These are phyloP conservation scores for Elongisporangium anandrum DNA, from an alignment of 352 stramenopile species.

Conservation along the genomic window DNA sequence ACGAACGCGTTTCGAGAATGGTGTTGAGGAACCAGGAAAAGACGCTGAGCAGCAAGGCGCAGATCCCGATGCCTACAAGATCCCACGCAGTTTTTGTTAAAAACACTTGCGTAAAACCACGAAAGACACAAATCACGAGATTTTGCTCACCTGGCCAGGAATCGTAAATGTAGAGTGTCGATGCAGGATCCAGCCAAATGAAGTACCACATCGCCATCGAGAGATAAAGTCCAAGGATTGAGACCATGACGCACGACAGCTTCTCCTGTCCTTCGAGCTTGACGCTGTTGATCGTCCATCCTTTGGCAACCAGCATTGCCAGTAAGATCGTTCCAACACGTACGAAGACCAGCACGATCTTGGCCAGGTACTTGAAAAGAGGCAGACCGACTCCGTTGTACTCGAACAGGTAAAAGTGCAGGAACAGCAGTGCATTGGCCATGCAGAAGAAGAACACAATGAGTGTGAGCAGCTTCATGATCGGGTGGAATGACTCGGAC, in stretches of 20 bases:
- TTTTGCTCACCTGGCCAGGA: conserved; percentile 35
- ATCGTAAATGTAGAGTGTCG: conserved; percentile 82
- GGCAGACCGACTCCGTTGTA: conserved; percentile 67
- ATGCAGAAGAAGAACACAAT: conserved; percentile 62
- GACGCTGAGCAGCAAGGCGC: conserved; percentile 48
- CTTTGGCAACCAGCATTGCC: conserved; percentile 72
- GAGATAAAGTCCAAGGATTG: conserved; percentile 59
- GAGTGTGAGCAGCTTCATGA: conserved; percentile 66
- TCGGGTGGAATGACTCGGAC: conserved; percentile 75
- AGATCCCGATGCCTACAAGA: conserved; percentile 44
- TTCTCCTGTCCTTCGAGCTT: conserved; percentile 55
- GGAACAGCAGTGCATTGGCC: conserved; percentile 48
- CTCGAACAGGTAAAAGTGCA: conserved; percentile 56
- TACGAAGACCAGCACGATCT: conserved; percentile 67
- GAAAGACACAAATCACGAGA: not conserved
- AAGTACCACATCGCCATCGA: conserved; percentile 82
- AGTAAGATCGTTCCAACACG: conserved; percentile 65
- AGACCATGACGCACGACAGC: conserved; percentile 62
- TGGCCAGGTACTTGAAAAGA: conserved; percentile 64
- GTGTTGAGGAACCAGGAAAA: conserved; percentile 63
- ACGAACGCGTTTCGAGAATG: conserved; percentile 59
- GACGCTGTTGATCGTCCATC: conserved; percentile 77
- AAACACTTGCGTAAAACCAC: not conserved
- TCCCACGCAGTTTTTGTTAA: not conserved
- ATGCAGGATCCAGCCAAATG: conserved; percentile 70